Base-by-base conservation (phyloP, 139 green algal genomes). In the Chlamydomonas sp. region DNA sequence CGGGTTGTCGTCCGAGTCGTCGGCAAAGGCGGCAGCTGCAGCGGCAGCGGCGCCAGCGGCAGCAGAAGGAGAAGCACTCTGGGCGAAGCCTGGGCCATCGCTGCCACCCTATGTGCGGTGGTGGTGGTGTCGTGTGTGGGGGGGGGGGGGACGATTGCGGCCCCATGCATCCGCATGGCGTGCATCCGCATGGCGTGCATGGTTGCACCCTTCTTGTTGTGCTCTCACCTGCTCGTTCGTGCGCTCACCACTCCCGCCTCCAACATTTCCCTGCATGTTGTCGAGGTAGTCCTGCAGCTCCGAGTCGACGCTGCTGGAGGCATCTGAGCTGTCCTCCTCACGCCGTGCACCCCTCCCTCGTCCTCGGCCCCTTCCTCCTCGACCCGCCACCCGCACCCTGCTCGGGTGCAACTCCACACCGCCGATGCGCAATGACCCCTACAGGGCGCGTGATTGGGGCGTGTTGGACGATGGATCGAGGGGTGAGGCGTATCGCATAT, bases 251-350 rank as follows among this genome's bases (percentile, higher is more conserved):
- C 6, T 34, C 6, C 26, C 16, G 26, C 26, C n/a, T 35, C 28
- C 54, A 63, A 8, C 31, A 16, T 34, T 10, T 8, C 26, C 54
- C n/a, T 20, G 6, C 28, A 63, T 24, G 54, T 63, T 63, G 13
- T 63, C 54, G 54, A 63, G 29, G 13, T 63, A 63, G 54, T 63
- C 54, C 28, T 63, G 54, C 28, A 63, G 54, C 54, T 13, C 28
- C 54, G 29, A 13, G 31, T 63, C 54, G 26, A 30, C 54, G 10
- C 6, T n/a, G n/a, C n/a, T n/a, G n/a, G n/a, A n/a, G n/a, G n/a
- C n/a, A n/a, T n/a, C n/a, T n/a, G n/a, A n/a, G n/a, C n/a, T n/a
- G n/a, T n/a, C n/a, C n/a, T n/a, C n/a, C n/a, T n/a, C n/a, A n/a
- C n/a, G n/a, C n/a, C n/a, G n/a, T n/a, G n/a, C n/a, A n/a, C n/a